Base-by-base conservation (phyloP, 176 grass and related monocot genomes). In the Ampelocalamus luodianensis region DNA sequence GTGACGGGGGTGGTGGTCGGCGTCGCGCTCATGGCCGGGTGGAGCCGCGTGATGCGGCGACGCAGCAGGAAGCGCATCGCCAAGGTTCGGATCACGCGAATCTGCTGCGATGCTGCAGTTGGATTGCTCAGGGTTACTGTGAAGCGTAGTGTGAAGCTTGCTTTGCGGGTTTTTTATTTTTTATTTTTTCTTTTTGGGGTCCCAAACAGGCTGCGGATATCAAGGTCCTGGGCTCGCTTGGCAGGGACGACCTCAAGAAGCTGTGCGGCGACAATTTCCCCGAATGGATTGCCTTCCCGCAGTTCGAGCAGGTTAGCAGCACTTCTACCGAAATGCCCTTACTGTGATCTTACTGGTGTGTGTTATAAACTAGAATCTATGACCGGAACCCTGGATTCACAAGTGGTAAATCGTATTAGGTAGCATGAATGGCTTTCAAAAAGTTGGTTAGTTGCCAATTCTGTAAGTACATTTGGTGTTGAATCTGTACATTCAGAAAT, bases 261-360 rank as follows among this genome's bases (percentile, higher is more conserved):
- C 87, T 95, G 8, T 98, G 96, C 84, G 91, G 91, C 51, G 93
- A 98, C 26, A 98, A 79, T 81, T 94, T 90, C 62, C 96, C 96
- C 45, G 91, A 94, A 82, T 98, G 96, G 96, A 77, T 98, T 83
- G 95, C 96, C 49, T 98, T 98, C 84, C 96, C 96, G 42, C 78
- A 77, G 70, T 98, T 82, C 43, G 96, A 98, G 79, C 96, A 95
- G 91, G 96, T 98, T 65, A 56, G 56, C 4, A 3, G n/a, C 17
- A 78, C 20, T 85, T 51, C 10, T 12, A 71, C 71, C 16, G 62
- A 76, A 76, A 7, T 61, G 51, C 45, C 29, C 9, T 36, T 63
- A 17, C 26, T 17, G 42, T 46, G 26, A 62, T 48, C 48, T 49
- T 49, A 23, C 26, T 62, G 0, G 29, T 15, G 10, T 44, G 9